Conservation (phyloP, 495 filamentous ascomycete genomes). For the Trichoderma orchidacearum region DNA sequence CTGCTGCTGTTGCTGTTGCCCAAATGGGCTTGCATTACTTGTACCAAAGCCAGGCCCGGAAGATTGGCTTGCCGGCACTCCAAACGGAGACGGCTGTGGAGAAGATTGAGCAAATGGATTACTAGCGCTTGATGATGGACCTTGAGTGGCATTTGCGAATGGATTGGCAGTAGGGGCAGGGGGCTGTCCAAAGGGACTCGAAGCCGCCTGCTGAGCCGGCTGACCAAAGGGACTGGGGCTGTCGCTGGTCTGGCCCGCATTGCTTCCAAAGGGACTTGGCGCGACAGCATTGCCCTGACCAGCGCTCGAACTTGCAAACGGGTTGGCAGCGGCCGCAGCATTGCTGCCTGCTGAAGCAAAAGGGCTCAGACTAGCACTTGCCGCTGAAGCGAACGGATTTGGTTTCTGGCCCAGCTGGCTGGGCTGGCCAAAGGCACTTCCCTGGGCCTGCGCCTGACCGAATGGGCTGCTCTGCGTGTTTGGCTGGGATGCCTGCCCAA, state of each 20-base stretch:
- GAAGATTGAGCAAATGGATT: constrained; percentile 17
- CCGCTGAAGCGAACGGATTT: constrained; percentile 4
- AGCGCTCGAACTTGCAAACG: neutral
- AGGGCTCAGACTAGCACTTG: constrained; percentile 11
- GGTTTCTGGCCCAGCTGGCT: constrained; percentile 4
- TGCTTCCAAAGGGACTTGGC: constrained; percentile 9
- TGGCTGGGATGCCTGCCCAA: constrained; percentile 26
- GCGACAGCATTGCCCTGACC: neutral
- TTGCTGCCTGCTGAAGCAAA: constrained; percentile 9
- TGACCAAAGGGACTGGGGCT: constrained; percentile 8
- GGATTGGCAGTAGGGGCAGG: constrained; percentile 3
- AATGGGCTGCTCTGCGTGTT: constrained; percentile 17
- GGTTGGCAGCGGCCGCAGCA: constrained; percentile 1
- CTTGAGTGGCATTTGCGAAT: constrained; percentile 13
- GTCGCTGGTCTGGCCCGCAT: neutral
- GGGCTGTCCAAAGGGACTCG: constrained; percentile 10
- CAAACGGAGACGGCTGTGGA: neutral
- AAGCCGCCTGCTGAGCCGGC: constrained; percentile 1
- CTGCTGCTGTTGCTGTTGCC: neutral
- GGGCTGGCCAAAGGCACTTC: constrained; percentile 7
- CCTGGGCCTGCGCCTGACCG: constrained; percentile 16
- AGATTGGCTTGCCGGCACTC: neutral
- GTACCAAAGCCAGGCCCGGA: neutral
- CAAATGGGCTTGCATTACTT: constrained; percentile 1
- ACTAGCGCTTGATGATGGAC: constrained; percentile 9